Evolutionary conservation across 176 grass and related monocot genomes (phyloP).

Genomic region (Hsuehochloa calcarea): DNA sequence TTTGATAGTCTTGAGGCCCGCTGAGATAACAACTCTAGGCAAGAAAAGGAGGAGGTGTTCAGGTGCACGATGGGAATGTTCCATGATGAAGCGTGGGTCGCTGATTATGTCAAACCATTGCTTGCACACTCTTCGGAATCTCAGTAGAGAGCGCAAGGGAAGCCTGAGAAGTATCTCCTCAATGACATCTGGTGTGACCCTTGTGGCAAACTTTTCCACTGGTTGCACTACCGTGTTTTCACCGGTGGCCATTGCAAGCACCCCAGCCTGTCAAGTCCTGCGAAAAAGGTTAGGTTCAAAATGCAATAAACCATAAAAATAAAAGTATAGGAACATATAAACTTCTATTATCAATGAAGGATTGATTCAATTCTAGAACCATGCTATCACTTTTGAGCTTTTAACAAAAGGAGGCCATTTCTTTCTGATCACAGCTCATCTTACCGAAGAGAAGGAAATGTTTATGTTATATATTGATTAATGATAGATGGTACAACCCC

Average conservation of each 20-base stretch:
- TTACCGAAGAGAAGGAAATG: background rate
- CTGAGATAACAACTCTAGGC: background rate
- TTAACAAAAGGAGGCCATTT: background rate
- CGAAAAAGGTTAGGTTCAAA: background rate
- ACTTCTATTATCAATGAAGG: background rate
- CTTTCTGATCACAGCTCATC: background rate
- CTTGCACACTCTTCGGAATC: conserved; percentile 8
- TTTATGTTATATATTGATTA: background rate
- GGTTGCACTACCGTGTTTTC: background rate
- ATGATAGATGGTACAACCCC: background rate
- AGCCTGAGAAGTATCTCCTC: conserved; percentile 37
- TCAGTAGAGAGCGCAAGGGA: conserved; percentile 23
- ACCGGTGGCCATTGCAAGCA: conserved; percentile 1
- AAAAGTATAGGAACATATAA: background rate
- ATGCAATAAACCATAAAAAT: background rate
- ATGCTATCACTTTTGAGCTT: background rate
- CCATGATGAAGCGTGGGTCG: conserved; percentile 5
- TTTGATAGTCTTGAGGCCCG: background rate
- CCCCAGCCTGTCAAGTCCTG: background rate
- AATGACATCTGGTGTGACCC: conserved; percentile 20
- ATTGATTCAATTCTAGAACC: background rate
- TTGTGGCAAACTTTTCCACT: background rate
- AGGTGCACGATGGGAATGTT: conserved; percentile 7
- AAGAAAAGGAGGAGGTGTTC: conserved; percentile 39
- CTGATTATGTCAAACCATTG: conserved; percentile 30